Percentiles rank a stretch among this genome's conserved stretches.
Evolutionary conservation across 306 rosid genomes (phyloP).

Genomic region (Rubus idaeus): DNA sequence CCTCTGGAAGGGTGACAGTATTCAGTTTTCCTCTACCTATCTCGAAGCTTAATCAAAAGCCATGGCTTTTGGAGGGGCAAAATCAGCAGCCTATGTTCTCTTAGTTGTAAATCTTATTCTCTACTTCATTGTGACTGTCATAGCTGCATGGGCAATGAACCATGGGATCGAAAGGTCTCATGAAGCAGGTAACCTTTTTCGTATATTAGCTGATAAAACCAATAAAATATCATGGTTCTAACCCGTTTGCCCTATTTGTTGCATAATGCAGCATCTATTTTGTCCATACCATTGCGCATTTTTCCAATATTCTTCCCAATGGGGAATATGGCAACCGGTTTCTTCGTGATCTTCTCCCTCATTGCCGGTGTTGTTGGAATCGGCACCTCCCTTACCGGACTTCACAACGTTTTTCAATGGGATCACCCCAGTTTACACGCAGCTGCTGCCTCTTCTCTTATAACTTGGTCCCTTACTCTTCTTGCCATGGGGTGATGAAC

Average conservation of each 20-base stretch:
- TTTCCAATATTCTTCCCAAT: conserved; percentile 86
- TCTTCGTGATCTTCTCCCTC: conserved; percentile 64
- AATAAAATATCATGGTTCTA: background rate
- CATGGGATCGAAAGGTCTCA: conserved; percentile 68
- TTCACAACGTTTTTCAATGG: conserved; percentile 55
- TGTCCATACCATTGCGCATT: conserved; percentile 55
- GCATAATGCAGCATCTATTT: conserved; percentile 59
- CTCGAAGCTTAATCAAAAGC: conserved; percentile 25
- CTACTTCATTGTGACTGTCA: conserved; percentile 57
- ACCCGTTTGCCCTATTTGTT: background rate
- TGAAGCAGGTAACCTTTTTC: conserved; percentile 51
- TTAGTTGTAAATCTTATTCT: conserved; percentile 59
- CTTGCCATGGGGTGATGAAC: conserved; percentile 80
- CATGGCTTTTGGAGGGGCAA: conserved; percentile 69
- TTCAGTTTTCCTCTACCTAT: conserved; percentile 17
- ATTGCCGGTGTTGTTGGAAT: conserved; percentile 88
- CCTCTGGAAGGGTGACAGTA: conserved; percentile 16
- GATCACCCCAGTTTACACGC: conserved; percentile 45
- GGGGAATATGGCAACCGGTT: conserved; percentile 86
- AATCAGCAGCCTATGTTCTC: conserved; percentile 58
- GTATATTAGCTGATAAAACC: background rate
- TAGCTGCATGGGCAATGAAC: conserved; percentile 85
- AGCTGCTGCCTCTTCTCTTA: conserved; percentile 72
- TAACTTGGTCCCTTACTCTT: conserved; percentile 63
- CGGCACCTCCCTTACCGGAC: conserved; percentile 66